phyloP scores from a whole-genome alignment of 495 filamentous ascomycete genomes.

The Aspergillus affinis region DNA sequence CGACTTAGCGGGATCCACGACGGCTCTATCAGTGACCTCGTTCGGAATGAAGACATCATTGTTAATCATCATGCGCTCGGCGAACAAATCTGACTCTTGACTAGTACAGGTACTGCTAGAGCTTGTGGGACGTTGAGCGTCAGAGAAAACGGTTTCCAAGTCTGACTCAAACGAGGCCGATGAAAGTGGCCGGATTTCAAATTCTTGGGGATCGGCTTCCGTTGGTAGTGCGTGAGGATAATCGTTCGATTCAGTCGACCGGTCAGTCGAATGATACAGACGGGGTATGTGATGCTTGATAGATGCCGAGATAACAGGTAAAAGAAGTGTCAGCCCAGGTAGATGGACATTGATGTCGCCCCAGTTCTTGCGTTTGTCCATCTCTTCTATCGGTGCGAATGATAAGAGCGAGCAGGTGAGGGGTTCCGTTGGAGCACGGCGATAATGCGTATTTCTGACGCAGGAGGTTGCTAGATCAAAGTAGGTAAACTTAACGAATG shows the following conservation, averaged over 20 bases:
- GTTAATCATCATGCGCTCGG: not conserved
- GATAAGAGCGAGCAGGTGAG: not conserved
- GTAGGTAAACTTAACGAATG: not conserved
- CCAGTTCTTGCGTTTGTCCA: conserved; percentile 13
- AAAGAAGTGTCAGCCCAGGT: conserved; percentile 18
- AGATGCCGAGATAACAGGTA: conserved; percentile 33
- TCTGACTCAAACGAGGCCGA: conserved; percentile 19
- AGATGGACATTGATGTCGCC: conserved; percentile 12
- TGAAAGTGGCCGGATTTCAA: conserved; percentile 11
- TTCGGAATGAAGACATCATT: not conserved
- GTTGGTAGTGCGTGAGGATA: conserved; percentile 13
- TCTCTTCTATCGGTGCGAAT: not conserved
- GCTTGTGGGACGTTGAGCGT: conserved; percentile 16
- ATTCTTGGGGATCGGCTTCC: conserved; percentile 6
- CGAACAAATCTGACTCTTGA: conserved; percentile 6
- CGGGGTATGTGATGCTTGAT: conserved; percentile 33
- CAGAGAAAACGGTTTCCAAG: conserved; percentile 2
- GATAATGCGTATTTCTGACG: not conserved
- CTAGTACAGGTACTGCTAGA: conserved; percentile 12
- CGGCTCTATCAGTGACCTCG: not conserved
- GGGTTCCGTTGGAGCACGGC: not conserved
- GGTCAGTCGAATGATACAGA: conserved; percentile 22
- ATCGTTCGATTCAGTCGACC: conserved; percentile 10
- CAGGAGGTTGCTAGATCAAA: conserved; percentile 3
- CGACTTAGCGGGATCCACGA: not conserved